Conservation (phyloP, 345 rosid genomes). For the Citrus sinensis region DNA sequence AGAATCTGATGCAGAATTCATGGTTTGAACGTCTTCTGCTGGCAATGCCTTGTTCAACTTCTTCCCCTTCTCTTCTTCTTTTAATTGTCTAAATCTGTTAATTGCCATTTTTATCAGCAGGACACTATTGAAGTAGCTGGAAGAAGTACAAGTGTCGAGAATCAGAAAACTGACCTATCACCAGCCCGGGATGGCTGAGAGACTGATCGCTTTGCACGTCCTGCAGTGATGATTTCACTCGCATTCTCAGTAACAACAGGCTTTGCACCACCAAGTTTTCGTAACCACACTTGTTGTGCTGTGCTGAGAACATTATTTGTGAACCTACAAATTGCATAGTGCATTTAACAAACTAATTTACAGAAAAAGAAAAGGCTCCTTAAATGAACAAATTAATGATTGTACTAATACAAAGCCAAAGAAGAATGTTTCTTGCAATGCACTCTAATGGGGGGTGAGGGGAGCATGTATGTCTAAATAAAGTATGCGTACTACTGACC, state of each 20-base stretch:
- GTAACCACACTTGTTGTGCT: constrained; percentile 95
- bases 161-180: constrained; percentile 50
- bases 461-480: background rate
- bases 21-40: constrained; percentile 37
- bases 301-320: constrained; percentile 94
- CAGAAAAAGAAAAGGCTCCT: background rate
- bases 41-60: constrained; percentile 53
- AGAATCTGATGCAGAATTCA: constrained; percentile 50
- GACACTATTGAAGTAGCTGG: constrained; percentile 7
- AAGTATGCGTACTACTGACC: background rate
- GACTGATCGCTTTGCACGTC: constrained; percentile 83
- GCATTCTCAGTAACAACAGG: constrained; percentile 80
- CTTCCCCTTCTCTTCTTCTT: constrained; percentile 65
- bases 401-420: background rate
- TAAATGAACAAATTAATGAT: background rate
- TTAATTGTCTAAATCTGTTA: constrained; percentile 73
- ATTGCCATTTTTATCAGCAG: constrained; percentile 18
- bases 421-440: background rate
- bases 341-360: background rate
- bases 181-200: constrained; percentile 67
- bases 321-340: constrained; percentile 53
- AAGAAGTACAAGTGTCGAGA: background rate
- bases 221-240: constrained; percentile 85
- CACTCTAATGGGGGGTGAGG: background rate
- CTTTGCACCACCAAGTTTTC: constrained; percentile 91